Base-by-base conservation (phyloP, 2,329 filamentous ascomycete genomes). In the Ophiocordyceps robertsii region DNA sequence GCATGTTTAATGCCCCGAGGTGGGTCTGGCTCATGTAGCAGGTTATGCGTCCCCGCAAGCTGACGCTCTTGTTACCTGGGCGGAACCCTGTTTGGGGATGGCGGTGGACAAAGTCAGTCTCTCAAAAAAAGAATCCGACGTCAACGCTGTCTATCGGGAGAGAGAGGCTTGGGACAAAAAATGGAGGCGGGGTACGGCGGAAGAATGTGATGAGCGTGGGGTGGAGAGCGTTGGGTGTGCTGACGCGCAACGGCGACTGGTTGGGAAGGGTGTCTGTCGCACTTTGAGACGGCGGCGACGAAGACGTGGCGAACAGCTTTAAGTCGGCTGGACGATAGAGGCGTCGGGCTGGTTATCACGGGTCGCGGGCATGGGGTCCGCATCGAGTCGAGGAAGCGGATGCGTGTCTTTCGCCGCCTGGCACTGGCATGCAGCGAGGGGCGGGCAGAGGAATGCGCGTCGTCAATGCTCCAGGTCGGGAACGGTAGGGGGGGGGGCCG, bases 1-100 rank as follows among this genome's bases (percentile, higher is more conserved):
- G 17, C 29, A 48, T 48, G 43, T 42, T 43, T 48, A 53, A 27
- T 27, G 24, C 24, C 24, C 33, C 33, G 33, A 9, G 33, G 33
- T 36, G 33, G 33, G 33, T 17, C 33, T 36, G 16, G 11, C 27
- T 44, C 29, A 40, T 37, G 21, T 38, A 32, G 35, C 29, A 27
- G 38, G 35, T 37, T 31, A 44, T 44, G 41, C 40, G 40, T 31
- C n/a, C 19, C 24, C 11, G 39, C 33, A 17, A 36, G 33, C 33
- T 36, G n/a, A 36, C 33, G 33, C 33, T 17, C 17, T 17, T 36
- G 24, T 9, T 17, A 3, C 13, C 13, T 16, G 5, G n/a, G 31
- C n/a, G n/a, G 33, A 36, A n/a, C 32, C 32, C 32, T n/a, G 32
- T 3, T 11, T 13, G 32, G 13, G 33, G 2, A 16, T 16, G 3